A percentile compares a stretch with the other conserved stretches of the same genome.
These are phyloP conservation scores for Globisporangium mamillatum DNA, from an alignment of 352 stramenopile genomes.

Conservation along the genomic window DNA sequence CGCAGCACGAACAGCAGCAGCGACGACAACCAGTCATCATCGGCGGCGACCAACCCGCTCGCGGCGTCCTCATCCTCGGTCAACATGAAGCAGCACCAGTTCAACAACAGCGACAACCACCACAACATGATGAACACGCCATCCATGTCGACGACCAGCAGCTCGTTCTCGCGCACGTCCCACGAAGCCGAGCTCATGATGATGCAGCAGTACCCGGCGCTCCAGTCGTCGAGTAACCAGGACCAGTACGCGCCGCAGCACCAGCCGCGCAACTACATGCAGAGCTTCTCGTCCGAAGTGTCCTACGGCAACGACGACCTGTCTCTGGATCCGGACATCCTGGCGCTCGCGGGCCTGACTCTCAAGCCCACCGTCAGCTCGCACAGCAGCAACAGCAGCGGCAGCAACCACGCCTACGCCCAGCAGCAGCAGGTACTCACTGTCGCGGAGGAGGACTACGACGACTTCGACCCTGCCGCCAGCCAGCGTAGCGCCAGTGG, in stretches of 20 bases:
- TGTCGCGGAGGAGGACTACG: conserved; percentile 15
- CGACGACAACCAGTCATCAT: conserved; percentile 5
- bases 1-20: conserved; percentile 15
- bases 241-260: conserved; percentile 26
- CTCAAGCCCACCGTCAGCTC: conserved; percentile 21
- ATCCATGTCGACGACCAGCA: conserved; percentile 62
- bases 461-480: conserved; percentile 5
- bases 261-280: conserved; percentile 5
- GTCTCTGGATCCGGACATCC: conserved; percentile 47
- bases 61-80: neutral
- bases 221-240: conserved; percentile 23
- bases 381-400: conserved; percentile 13
- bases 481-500: conserved; percentile 3
- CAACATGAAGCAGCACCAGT: conserved; percentile 7
- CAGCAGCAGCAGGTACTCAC: conserved; percentile 10
- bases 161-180: conserved; percentile 45
- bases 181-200: conserved; percentile 18
- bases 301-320: conserved; percentile 41
- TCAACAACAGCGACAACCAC: conserved; percentile 23
- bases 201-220: conserved; percentile 8
- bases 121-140: conserved; percentile 19
- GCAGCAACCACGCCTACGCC: neutral
- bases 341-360: conserved; percentile 43
- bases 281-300: conserved; percentile 43
- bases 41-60: neutral